Base-by-base conservation (phyloP, 192 early-diverging fungal species). In the Backusella psychrophila region DNA sequence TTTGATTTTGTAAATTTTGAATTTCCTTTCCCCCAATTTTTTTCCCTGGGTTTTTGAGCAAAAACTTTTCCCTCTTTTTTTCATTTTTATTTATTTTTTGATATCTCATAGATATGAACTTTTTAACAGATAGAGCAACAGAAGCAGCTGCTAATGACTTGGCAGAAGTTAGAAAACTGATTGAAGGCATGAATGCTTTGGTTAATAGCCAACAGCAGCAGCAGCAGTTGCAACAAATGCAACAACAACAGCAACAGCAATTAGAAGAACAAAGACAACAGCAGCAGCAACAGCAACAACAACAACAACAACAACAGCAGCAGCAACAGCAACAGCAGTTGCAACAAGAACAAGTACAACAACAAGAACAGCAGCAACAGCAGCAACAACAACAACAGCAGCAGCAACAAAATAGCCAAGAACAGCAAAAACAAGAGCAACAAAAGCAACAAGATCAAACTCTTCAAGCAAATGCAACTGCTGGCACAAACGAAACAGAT, bases 111-210 rank as follows among this genome's bases (percentile, higher is more conserved):
- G 11, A 23, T 26, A 59, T 63, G 56, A 63, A 63, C 56, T 63
- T 63, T 29, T 26, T 63, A 63, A 63, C 56, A 14, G 77, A 74
- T 31, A 73, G 71, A 78, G 75, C 67, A 12, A 70, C 75, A 21
- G 72, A 78, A 41, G 59, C 65, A 29, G 77, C 78, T 56, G 82
- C 75, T 3, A 77, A 78, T 66, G 81, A 82, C 46, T 73, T 82
- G 69, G 81, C 81, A 56, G 77, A 82, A 67, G 77, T 82, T 14
- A 44, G 81, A 69, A 82, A 82, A 33, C 74, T 82, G 3, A 79
- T 82, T n/a, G 81, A 82, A 59, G 77, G 77, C 29, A 82, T 82
- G 77, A 81, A 81, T 63, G 73, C 77, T 29, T 69, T 82, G 31
- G 74, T 82, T 34, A 77, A 78, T 44, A 78, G 68, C 66, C 76